Evolutionary conservation across 495 filamentous ascomycete genomes (phyloP).

Genomic region (Bryoglossum gracile): DNA sequence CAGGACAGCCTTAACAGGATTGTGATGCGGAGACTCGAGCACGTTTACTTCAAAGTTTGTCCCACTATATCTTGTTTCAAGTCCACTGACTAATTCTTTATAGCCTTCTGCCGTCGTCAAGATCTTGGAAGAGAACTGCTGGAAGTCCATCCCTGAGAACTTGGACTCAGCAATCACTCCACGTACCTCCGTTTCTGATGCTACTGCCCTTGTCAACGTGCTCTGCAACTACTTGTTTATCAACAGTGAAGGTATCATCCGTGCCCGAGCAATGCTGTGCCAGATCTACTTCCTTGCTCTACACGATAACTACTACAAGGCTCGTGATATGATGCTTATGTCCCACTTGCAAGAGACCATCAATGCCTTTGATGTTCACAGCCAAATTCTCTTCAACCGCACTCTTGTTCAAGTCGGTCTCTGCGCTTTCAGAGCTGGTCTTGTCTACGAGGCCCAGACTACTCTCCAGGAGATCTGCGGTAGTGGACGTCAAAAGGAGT

Average conservation of each 20-base stretch:
- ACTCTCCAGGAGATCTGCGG: slow-evolving; percentile 97
- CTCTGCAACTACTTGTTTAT: slow-evolving; percentile 93
- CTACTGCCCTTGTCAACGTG: slow-evolving; percentile 68
- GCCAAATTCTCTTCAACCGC: slow-evolving; percentile 97
- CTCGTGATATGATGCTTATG: slow-evolving; percentile 98
- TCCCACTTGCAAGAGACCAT: slow-evolving; percentile 98
- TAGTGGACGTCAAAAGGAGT: slow-evolving; percentile 92
- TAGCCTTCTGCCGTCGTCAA: slow-evolving; percentile 85
- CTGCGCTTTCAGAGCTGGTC: slow-evolving; percentile 92
- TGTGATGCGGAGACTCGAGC: slow-evolving; percentile 88
- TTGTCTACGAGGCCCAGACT: slow-evolving; percentile 95
- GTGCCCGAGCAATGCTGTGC: slow-evolving; percentile 94
- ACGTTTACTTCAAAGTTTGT: slow-evolving; percentile 93
- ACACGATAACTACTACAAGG: slow-evolving; percentile 94
- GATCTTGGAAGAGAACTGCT: slow-evolving; percentile 85
- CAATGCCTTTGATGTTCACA: slow-evolving; percentile 86
- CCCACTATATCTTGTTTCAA: background rate
- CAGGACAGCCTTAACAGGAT: slow-evolving; percentile 85
- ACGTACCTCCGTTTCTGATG: slow-evolving; percentile 54
- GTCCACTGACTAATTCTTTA: slow-evolving; percentile 23
- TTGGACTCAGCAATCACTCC: slow-evolving; percentile 78
- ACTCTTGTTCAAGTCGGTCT: slow-evolving; percentile 97
- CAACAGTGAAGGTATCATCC: slow-evolving; percentile 89
- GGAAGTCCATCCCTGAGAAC: slow-evolving; percentile 67
- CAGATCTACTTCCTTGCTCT: slow-evolving; percentile 97